Percentiles rank a stretch among this genome's conserved stretches.
These are phyloP conservation scores for Tetradesmus obliquus DNA, from an alignment of 139 green algal genomes.

Conservation along the genomic window DNA sequence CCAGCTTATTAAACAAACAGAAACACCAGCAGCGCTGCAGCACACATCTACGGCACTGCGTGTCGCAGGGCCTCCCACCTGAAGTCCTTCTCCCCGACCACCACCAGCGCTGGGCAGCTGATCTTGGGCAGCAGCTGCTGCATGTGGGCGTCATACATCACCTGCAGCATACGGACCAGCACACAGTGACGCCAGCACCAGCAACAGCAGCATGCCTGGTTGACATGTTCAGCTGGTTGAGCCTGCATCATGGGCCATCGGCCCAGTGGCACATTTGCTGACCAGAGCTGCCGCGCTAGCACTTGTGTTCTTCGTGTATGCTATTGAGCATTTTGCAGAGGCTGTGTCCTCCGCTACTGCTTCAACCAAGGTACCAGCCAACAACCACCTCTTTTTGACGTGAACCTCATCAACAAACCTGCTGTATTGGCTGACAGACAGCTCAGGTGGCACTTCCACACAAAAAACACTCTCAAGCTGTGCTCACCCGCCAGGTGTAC, in stretches of 20 bases:
- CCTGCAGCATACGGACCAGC: slow-evolving; percentile 2
- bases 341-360: too few species aligned
- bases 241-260: not conserved
- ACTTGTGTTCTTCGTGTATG: not conserved
- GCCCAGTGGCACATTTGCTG: not conserved
- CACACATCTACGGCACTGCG: not conserved
- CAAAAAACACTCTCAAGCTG: not conserved
- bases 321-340: too few species aligned
- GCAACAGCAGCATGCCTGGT: not conserved
- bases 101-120: slow-evolving; percentile 32
- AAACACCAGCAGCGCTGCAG: not conserved
- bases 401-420: too few species aligned
- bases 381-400: too few species aligned
- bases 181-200: not conserved
- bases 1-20: not conserved
- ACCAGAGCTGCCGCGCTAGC: not conserved
- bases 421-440: not conserved
- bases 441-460: not conserved
- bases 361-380: too few species aligned
- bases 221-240: not conserved
- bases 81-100: slow-evolving; percentile 44
- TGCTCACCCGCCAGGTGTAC: slow-evolving; percentile 30
- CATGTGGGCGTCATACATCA: slow-evolving; percentile 49
- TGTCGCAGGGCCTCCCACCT: slow-evolving; percentile 1
- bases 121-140: slow-evolving; percentile 42